phyloP scores from a whole-genome alignment of 176 grass and related monocot genomes.

The Carex cristatella region DNA sequence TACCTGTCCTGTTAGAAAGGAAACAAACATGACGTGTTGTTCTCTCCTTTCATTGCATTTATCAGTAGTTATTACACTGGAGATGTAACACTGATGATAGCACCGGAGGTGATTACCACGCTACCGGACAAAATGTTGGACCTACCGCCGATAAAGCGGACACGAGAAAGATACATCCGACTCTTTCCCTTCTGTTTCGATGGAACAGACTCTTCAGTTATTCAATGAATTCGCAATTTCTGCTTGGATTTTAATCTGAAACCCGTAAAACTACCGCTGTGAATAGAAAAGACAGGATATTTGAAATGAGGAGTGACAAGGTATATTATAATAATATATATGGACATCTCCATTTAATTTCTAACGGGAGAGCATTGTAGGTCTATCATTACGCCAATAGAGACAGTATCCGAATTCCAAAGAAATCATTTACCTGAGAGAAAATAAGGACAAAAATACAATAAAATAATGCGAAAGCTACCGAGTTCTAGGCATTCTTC shows the following conservation, averaged over 20 bases:
- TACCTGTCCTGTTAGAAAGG: not conserved
- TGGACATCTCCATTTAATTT: not conserved
- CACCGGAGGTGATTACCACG: not conserved
- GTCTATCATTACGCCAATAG: not conserved
- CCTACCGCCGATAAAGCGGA: not conserved
- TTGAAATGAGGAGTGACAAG: not conserved
- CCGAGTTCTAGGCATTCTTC: not conserved
- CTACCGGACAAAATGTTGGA: not conserved
- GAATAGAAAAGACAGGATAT: not conserved
- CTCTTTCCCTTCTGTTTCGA: not conserved
- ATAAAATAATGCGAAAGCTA: not conserved
- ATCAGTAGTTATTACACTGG: not conserved
- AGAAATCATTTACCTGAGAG: not conserved
- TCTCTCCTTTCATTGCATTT: not conserved
- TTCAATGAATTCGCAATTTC: not conserved
- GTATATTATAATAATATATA: not conserved
- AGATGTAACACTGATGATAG: not conserved
- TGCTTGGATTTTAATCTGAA: not conserved
- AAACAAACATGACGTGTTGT: not conserved
- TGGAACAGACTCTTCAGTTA: not conserved
- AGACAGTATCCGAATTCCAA: slow-evolving; percentile 16
- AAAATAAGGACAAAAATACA: not conserved
- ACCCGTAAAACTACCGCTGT: too few relatives aligned
- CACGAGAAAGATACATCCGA: not conserved
- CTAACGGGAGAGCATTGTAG: not conserved